Percentiles rank a stretch among this genome's conserved stretches.
These are phyloP conservation scores for Colletotrichum somersetense DNA, from an alignment of 2,329 filamentous ascomycete genomes.

Conservation along the genomic window DNA sequence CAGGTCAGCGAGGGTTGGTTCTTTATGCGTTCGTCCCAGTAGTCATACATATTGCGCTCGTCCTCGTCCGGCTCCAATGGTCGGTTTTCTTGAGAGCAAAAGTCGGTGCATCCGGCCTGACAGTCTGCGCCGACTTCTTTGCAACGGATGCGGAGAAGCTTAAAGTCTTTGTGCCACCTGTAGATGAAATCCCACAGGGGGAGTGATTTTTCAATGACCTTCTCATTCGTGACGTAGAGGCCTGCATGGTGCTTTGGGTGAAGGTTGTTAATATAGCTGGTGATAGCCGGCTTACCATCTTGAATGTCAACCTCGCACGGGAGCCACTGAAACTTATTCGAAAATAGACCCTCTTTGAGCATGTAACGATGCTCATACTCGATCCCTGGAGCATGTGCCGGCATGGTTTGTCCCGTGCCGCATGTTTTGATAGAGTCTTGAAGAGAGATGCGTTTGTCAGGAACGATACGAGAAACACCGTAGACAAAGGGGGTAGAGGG, in stretches of 20 bases:
- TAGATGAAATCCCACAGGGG: conserved; percentile 60
- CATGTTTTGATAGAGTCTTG: conserved; percentile 51
- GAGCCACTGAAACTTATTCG: conserved; percentile 59
- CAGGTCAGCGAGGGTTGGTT: background rate
- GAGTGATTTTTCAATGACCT: conserved; percentile 56
- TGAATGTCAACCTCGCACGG: conserved; percentile 62
- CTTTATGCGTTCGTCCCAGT: conserved; percentile 4
- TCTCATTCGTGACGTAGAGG: conserved; percentile 58
- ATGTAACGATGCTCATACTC: too few species aligned
- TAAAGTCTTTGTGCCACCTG: conserved; percentile 49
- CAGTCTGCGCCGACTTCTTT: conserved; percentile 42
- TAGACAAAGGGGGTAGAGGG: conserved; percentile 71
- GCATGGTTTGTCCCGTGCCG: conserved; percentile 50
- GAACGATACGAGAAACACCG: conserved; percentile 56
- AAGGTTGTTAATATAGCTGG: conserved; percentile 67
- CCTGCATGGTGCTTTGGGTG: conserved; percentile 56
- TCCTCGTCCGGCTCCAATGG: conserved; percentile 47
- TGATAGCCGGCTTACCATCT: conserved; percentile 53
- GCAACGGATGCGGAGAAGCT: conserved; percentile 46
- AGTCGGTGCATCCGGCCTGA: conserved; percentile 35
- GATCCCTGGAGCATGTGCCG: conserved; percentile 19
- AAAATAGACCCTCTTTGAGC: conserved; percentile 35
- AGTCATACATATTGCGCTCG: conserved; percentile 38
- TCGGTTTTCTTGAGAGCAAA: conserved; percentile 37
- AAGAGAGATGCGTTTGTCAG: conserved; percentile 52